A percentile compares a stretch with the other conserved stretches of the same genome.
Conservation (phyloP, 2,329 filamentous ascomycete species). For the Curvularia hawaiiensis region DNA sequence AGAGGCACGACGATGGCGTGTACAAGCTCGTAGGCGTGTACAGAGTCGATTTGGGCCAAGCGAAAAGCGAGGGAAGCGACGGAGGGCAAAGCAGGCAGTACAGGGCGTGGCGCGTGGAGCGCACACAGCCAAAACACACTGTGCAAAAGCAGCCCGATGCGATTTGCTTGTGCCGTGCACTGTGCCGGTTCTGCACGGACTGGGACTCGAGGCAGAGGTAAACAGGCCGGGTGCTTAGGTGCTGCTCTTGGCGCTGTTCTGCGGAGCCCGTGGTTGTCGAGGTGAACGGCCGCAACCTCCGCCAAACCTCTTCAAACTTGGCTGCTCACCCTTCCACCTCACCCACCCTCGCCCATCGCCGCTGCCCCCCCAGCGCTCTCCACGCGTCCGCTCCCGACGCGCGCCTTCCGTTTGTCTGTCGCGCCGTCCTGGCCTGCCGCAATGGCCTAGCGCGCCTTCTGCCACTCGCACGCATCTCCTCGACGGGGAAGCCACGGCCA, state of each 20-base stretch:
- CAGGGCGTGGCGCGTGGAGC: not conserved
- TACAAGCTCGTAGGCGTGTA: not conserved
- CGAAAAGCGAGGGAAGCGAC: not conserved
- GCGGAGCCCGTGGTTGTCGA: slow-evolving; percentile 20
- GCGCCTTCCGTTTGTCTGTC: slow-evolving; percentile 21
- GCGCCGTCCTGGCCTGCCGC: slow-evolving; percentile 21
- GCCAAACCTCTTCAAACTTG: slow-evolving; percentile 42
- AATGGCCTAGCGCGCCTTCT: slow-evolving; percentile 32
- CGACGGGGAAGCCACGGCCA: slow-evolving; percentile 18
- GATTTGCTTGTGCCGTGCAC: slow-evolving; percentile 2
- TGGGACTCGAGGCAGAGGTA: slow-evolving; percentile 19
- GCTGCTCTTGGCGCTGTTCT: slow-evolving; percentile 27
- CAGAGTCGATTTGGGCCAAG: not conserved
- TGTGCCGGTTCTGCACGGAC: slow-evolving; percentile 3
- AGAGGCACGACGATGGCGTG: not conserved
- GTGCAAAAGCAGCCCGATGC: not conserved
- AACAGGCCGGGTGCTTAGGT: slow-evolving; percentile 35
- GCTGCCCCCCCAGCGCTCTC: not conserved
- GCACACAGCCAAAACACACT: not conserved
- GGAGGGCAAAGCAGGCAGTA: not conserved
- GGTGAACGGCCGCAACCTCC: slow-evolving; percentile 27
- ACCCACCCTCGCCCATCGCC: slow-evolving; percentile 18
- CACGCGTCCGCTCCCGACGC: slow-evolving; percentile 31
- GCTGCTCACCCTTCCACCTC: slow-evolving; percentile 9
- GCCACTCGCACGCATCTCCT: slow-evolving; percentile 22